Percentiles rank a stretch among this genome's conserved stretches.
These are phyloP conservation scores for Chaetomium sp. DNA, from an alignment of 2,329 filamentous ascomycete species.

Conservation along the genomic window DNA sequence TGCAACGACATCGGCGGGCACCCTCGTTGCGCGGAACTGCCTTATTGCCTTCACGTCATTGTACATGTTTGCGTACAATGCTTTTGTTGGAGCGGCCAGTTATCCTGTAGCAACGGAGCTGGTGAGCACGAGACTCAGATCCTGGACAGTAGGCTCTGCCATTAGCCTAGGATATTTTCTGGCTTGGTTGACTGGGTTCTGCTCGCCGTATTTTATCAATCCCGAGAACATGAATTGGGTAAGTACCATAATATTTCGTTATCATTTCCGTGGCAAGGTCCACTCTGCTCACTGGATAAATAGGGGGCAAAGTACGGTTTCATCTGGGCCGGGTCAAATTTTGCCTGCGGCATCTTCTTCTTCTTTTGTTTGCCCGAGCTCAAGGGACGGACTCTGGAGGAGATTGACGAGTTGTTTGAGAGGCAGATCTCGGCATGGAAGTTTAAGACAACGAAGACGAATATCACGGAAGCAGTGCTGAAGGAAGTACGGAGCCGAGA, in stretches of 20 bases:
- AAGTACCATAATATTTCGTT: constrained; percentile 6
- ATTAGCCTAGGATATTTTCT: constrained; percentile 52
- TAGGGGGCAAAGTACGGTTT: constrained; percentile 49
- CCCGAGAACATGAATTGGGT: constrained; percentile 46
- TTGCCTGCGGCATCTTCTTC: constrained; percentile 39
- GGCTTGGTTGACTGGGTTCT: constrained; percentile 50
- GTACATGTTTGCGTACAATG: constrained; percentile 44
- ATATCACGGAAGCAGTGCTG: constrained; percentile 35
- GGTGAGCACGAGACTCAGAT: constrained; percentile 48
- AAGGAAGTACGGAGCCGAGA: constrained; percentile 31
- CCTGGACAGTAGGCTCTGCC: constrained; percentile 53
- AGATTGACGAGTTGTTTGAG: constrained; percentile 41
- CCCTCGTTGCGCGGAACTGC: constrained; percentile 38
- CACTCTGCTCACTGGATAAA: background rate
- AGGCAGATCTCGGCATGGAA: constrained; percentile 36
- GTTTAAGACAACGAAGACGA: constrained; percentile 38
- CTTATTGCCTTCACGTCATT: constrained; percentile 43
- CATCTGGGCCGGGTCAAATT: constrained; percentile 45
- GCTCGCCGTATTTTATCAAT: constrained; percentile 52
- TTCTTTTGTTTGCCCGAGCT: constrained; percentile 40
- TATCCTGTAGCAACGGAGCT: constrained; percentile 49
- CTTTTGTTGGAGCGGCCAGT: constrained; percentile 45
- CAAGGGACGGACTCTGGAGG: constrained; percentile 39
- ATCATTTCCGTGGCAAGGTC: background rate
- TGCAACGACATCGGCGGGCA: constrained; percentile 36